Conservation (phyloP, 2,329 filamentous ascomycete genomes). For the Diaporthe ilicicola region DNA sequence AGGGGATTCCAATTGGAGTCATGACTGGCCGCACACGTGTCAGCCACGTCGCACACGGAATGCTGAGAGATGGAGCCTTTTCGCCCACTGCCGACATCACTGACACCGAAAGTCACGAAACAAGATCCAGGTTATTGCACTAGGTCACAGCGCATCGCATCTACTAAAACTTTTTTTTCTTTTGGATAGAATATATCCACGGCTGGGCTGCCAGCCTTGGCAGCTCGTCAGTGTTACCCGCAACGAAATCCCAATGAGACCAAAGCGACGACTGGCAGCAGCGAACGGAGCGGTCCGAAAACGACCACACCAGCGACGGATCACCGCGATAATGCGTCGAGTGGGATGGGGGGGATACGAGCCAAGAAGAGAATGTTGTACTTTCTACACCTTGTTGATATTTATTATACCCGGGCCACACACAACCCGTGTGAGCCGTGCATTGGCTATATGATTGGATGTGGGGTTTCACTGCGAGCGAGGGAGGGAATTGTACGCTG, state of each 20-base stretch:
- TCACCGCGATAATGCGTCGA: not conserved
- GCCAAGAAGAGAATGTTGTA: not conserved
- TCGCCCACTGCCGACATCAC: not conserved
- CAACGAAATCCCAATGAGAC: not conserved
- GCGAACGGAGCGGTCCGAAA: not conserved
- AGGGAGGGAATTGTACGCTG: not conserved
- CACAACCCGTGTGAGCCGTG: slow-evolving; percentile 5
- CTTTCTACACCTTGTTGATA: not conserved
- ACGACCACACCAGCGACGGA: not conserved
- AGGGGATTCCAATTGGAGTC: not conserved
- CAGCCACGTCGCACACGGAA: not conserved
- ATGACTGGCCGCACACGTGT: not conserved
- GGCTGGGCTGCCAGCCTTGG: not conserved
- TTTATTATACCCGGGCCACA: slow-evolving; percentile 23
- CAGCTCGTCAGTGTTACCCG: not conserved
- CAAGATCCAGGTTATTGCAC: not conserved
- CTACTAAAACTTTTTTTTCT: not conserved
- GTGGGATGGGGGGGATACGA: not conserved
- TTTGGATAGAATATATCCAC: not conserved
- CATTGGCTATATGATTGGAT: slow-evolving; percentile 9
- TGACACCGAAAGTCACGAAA: not conserved
- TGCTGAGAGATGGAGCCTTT: not conserved
- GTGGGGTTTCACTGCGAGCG: not conserved
- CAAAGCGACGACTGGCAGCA: not conserved
- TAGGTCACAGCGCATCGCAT: not conserved